Percentiles rank a stretch among this genome's conserved stretches.
Conservation (phyloP, 1,284 basidiomycete genomes). For the Gymnopus androsaceus region DNA sequence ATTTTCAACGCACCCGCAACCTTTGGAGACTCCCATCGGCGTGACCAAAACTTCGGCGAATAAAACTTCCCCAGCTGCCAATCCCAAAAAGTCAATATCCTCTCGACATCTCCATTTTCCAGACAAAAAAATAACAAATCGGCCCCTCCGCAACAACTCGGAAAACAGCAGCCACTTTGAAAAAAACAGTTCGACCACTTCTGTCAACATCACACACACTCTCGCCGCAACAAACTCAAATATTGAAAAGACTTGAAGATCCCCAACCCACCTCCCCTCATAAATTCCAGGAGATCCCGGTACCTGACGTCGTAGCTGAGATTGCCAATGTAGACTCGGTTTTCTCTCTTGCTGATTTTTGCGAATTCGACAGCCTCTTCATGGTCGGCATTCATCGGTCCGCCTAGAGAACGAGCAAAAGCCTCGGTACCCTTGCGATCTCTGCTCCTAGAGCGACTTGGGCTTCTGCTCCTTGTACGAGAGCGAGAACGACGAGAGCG, state of each 20-base stretch:
- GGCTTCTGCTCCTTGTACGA: slow-evolving; percentile 52
- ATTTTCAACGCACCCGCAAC: slow-evolving; percentile 84
- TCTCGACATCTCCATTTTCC: slow-evolving; percentile 66
- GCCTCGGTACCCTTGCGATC: slow-evolving; percentile 63
- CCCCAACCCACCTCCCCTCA: slow-evolving; percentile 85
- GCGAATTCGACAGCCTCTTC: slow-evolving; percentile 90
- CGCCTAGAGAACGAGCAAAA: slow-evolving; percentile 79
- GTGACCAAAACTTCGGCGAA: slow-evolving; percentile 98
- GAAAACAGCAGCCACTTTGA: slow-evolving; percentile 19
- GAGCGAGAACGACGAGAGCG: slow-evolving; percentile 56
- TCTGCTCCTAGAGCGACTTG: slow-evolving; percentile 61
- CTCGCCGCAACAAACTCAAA: slow-evolving; percentile 40
- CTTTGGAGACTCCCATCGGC: slow-evolving; percentile 95
- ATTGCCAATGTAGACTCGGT: slow-evolving; percentile 97
- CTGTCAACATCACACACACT: slow-evolving; percentile 24
- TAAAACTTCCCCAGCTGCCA: slow-evolving; percentile 94
- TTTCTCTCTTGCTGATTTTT: slow-evolving; percentile 94
- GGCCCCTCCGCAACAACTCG: slow-evolving; percentile 35
- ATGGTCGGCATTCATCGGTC: slow-evolving; percentile 88
- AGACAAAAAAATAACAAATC: slow-evolving; percentile 52
- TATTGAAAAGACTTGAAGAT: slow-evolving; percentile 42
- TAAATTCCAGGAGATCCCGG: slow-evolving; percentile 96
- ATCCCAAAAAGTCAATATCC: slow-evolving; percentile 87
- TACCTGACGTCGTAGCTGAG: slow-evolving; percentile 97
- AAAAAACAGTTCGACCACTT: background rate